Percentiles rank a stretch among this genome's conserved stretches.
phyloP scores from a whole-genome alignment of 306 rosid species.

The Prunus armeniaca region DNA sequence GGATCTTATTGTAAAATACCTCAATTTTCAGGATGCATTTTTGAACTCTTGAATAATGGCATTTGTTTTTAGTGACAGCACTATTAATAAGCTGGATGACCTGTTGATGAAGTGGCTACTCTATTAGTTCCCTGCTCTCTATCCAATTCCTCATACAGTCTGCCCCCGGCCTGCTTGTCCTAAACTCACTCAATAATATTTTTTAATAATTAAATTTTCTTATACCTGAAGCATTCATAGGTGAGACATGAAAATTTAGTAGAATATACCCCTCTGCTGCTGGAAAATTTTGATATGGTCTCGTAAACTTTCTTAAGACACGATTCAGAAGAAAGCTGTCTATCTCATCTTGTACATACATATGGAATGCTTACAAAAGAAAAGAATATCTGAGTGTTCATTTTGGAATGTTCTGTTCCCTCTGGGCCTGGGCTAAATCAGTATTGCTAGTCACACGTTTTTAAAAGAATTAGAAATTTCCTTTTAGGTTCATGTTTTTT shows the following conservation, averaged over 20 bases:
- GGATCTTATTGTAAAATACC: neutral
- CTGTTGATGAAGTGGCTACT: neutral
- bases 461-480: neutral
- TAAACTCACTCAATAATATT: neutral
- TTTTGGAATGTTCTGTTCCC: neutral
- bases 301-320: neutral
- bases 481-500: neutral
- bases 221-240: neutral
- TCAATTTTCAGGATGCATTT: neutral
- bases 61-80: neutral
- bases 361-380: neutral
- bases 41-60: neutral
- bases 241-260: neutral
- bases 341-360: neutral
- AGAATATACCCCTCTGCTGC: neutral
- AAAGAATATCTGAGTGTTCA: neutral
- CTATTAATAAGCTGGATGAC: neutral
- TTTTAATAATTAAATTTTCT: neutral
- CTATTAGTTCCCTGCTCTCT: neutral
- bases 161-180: neutral
- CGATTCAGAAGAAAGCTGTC: neutral
- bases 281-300: neutral
- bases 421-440: neutral
- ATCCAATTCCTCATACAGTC: neutral
- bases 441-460: neutral